Percentiles rank a stretch among this genome's conserved stretches.
These are phyloP conservation scores for Westerdykella ornata DNA, from an alignment of 2,329 filamentous ascomycete species.

Conservation along the genomic window DNA sequence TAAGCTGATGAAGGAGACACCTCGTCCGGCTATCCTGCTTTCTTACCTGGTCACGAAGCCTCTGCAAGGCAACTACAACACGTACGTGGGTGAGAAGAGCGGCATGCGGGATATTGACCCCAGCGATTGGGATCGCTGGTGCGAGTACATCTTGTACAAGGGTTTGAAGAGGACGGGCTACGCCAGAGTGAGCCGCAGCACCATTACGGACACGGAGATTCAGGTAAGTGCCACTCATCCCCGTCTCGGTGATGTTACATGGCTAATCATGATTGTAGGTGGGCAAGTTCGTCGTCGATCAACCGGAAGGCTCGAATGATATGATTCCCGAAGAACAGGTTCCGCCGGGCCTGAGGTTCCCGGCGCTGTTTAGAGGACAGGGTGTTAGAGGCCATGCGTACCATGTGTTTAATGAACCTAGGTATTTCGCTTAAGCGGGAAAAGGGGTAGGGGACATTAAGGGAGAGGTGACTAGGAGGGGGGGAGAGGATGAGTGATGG, in stretches of 20 bases:
- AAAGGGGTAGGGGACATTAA: background rate
- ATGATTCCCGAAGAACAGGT: conserved; percentile 67
- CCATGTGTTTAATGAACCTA: conserved; percentile 80
- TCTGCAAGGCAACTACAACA: conserved; percentile 91
- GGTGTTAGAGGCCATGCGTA: conserved; percentile 86
- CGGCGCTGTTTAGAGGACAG: conserved; percentile 71
- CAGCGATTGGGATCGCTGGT: conserved; percentile 94
- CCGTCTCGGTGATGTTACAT: background rate
- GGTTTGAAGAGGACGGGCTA: conserved; percentile 78
- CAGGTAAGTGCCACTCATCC: conserved; percentile 52
- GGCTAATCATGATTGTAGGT: conserved; percentile 43
- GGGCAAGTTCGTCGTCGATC: conserved; percentile 85
- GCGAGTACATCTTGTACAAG: conserved; percentile 97
- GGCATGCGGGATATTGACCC: conserved; percentile 95
- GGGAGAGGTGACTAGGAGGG: background rate
- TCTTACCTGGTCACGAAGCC: conserved; percentile 91
- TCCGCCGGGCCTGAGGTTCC: conserved; percentile 73
- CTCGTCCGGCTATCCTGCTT: conserved; percentile 75
- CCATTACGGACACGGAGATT: conserved; percentile 94
- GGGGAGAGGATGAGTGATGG: background rate
- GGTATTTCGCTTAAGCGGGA: conserved; percentile 26
- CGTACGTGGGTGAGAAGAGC: conserved; percentile 75
- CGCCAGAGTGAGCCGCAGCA: conserved; percentile 77
- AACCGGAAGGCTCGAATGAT: conserved; percentile 57
- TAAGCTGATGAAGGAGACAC: conserved; percentile 75